A percentile compares a stretch with the other conserved stretches of the same genome.
phyloP scores from a whole-genome alignment of 1,284 basidiomycete genomes.

The Rhodotorula sp. region DNA sequence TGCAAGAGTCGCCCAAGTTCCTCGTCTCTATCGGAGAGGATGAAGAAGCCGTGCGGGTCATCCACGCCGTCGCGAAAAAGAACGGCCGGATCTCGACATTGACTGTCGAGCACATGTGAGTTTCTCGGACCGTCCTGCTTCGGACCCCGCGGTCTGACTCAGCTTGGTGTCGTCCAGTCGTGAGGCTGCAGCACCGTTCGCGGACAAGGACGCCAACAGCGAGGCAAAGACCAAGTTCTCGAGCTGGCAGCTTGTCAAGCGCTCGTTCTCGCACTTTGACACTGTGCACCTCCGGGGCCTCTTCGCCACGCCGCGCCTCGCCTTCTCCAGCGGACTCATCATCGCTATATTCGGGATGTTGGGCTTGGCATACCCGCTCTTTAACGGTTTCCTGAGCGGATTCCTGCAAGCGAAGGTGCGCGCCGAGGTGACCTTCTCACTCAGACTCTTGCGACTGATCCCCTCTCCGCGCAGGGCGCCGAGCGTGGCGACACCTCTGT shows the following conservation, averaged over 20 bases:
- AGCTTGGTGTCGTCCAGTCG: neutral
- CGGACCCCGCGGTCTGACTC: neutral
- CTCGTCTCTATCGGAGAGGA: neutral
- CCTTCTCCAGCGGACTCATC: neutral
- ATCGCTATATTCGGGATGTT: neutral
- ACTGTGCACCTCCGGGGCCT: neutral
- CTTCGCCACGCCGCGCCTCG: neutral
- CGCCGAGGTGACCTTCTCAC: neutral
- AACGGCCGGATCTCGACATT: neutral
- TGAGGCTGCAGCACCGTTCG: neutral
- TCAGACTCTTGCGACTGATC: neutral
- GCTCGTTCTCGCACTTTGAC: constrained; percentile 3
- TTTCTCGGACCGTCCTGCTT: neutral
- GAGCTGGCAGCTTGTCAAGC: neutral
- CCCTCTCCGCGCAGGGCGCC: neutral
- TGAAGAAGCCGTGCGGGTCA: neutral
- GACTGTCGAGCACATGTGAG: constrained; percentile 1
- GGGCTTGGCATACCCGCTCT: neutral
- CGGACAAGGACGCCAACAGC: neutral
- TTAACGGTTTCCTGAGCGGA: neutral
- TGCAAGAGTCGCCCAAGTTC: constrained; percentile 8
- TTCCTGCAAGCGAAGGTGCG: neutral
- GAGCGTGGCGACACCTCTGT: neutral
- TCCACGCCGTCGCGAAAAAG: neutral
- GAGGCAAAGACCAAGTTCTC: neutral